Evolutionary conservation across 305 asterid species (phyloP).

Genomic region (Fraxinus xanthoxyloides): DNA sequence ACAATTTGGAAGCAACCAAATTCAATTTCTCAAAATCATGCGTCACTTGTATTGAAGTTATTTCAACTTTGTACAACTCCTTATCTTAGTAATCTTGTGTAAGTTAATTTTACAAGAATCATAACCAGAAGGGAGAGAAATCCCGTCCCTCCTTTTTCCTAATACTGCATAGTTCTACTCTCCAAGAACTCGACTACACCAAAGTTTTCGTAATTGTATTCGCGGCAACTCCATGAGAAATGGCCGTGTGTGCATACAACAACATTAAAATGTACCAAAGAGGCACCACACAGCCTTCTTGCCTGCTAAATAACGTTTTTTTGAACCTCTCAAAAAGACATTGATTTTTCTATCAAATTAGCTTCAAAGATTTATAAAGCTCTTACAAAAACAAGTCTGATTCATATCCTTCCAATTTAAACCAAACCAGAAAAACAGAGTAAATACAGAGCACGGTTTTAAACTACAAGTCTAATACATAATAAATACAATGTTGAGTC

Average conservation of each 20-base stretch:
- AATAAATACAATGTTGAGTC: constrained; percentile 4
- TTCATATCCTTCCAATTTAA: too few relatives aligned
- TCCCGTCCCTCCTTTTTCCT: not conserved
- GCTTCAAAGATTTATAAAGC: not conserved
- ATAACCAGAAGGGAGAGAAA: not conserved
- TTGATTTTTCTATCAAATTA: not conserved
- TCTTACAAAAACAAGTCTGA: not conserved
- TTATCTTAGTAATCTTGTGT: not conserved
- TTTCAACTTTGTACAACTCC: not conserved
- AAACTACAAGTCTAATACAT: constrained; percentile 2
- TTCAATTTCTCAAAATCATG: not conserved
- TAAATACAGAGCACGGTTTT: constrained; percentile 7
- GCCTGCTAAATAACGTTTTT: not conserved
- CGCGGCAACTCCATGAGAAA: not conserved
- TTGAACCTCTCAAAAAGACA: not conserved
- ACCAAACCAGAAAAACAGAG: not conserved
- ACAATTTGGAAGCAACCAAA: not conserved
- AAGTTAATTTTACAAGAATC: not conserved
- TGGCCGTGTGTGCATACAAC: not conserved
- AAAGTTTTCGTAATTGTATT: not conserved
- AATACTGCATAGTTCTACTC: not conserved
- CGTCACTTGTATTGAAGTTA: not conserved
- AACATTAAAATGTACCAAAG: not conserved
- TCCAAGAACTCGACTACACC: not conserved
- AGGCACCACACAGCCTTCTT: not conserved